Evolutionary conservation across 371 early-diverging fungal species (phyloP), one percentile per base, ranked within the genome.

Genomic region (Batkoa obscura): DNA sequence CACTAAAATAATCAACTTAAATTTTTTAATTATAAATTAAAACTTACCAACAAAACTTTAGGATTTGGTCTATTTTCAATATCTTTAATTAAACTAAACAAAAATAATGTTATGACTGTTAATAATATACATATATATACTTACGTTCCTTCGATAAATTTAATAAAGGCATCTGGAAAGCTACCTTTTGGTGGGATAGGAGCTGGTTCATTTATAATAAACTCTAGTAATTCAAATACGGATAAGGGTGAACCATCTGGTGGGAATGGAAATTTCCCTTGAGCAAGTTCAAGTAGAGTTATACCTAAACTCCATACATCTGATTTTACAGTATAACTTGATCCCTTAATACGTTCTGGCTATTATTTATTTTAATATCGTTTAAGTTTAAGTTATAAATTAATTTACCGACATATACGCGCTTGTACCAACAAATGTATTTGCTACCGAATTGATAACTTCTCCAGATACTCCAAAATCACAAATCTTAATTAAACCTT

Each of bases 251-350:
- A 77, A 41, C 82, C 81, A 52, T 80, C 82, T 8, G 87, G 78
- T 52, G 83, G 84, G 61, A 85, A 89, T 32, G 96, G 95, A 68
- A 92, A 93, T 60, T 83, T 72, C 50, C 86, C 91, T 43, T 85
- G 68, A 2, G 93, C 94, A 17, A 92, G 67, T 63, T 97, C 98
- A 72, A 94, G 81, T 48, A 95, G 65, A 1, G 93, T 85, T 43
- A 95, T 80, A 3, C 94, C 94, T 43, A 96, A 67, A 37, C 86
- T 84, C 97, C 97, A 97, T 30, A 91, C 85, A 66, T 96, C 97
- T 13, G 90, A 89, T 62, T 86, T 83, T 45, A 89, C 86, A 15
- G 92, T 79, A 67, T 95, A 93, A 51, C 78, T 76, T 56, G 77
- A 79, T 50, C 93, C 94, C 64, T 86, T 80, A 59, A 97, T 95